These are phyloP conservation scores for Peribolospora baueri DNA, from an alignment of 768 basidiomycete species.

Conservation along the genomic window DNA sequence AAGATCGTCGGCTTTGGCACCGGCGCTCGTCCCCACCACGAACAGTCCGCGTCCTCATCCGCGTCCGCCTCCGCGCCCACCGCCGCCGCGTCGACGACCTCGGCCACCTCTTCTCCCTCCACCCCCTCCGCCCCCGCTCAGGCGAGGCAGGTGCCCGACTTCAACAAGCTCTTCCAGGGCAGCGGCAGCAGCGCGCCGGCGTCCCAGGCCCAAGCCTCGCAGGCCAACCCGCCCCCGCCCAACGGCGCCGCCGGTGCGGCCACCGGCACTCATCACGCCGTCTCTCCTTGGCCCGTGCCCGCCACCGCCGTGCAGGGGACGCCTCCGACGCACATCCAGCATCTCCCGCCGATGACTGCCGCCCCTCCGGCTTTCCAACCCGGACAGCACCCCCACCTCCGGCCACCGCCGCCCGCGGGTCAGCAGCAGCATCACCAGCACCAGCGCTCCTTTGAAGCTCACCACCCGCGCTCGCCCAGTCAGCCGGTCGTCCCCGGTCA, in stretches of 20 bases:
- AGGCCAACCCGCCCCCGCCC: no score
- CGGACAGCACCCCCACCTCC: background rate
- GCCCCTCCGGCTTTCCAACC: slow-evolving; percentile 3
- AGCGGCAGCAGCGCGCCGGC: no score
- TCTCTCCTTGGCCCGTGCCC: background rate
- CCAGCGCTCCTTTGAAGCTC: background rate
- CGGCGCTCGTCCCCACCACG: background rate
- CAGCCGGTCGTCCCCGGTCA: background rate
- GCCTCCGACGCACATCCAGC: slow-evolving; percentile 1
- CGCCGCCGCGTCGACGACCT: no score
- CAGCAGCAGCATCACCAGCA: background rate
- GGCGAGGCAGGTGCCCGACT: no score
- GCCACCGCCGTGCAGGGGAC: background rate
- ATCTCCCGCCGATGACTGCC: slow-evolving; percentile 5
- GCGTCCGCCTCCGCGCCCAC: background rate
- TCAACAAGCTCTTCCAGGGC: no score
- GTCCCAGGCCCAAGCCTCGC: no score
- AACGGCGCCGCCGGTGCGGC: background rate
- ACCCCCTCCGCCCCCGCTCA: no score
- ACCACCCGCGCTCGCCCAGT: background rate
- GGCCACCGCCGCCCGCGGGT: background rate
- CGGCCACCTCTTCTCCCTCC: no score
- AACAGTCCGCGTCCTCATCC: slow-evolving; percentile 1
- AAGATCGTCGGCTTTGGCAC: slow-evolving; percentile 13
- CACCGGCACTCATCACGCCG: slow-evolving; percentile 4